phyloP scores from a whole-genome alignment of 768 basidiomycete genomes.

The Kwoniella europaea region DNA sequence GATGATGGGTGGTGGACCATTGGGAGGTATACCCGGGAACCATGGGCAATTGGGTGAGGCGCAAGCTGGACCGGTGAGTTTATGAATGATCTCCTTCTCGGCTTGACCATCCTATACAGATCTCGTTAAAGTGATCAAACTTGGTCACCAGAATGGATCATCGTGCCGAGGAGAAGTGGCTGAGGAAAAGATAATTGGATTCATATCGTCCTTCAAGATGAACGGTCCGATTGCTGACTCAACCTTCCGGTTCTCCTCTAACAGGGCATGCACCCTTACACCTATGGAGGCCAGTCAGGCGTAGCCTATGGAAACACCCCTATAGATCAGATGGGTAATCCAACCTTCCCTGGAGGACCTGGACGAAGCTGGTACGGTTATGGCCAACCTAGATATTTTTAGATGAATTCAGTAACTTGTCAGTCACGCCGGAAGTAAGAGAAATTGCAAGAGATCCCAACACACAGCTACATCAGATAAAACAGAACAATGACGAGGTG shows the following conservation, averaged over 20 bases:
- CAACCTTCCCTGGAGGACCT: constrained; percentile 49
- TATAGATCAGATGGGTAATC: constrained; percentile 50
- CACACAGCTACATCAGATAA: neutral
- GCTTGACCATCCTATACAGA: no score
- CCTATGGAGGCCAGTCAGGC: constrained; percentile 41
- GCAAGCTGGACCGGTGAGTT: constrained; percentile 49
- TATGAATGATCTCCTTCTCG: no score
- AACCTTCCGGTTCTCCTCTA: neutral
- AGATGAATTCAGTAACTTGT: constrained; percentile 10
- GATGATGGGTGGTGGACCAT: constrained; percentile 23
- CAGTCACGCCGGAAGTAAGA: neutral
- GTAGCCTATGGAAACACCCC: constrained; percentile 49
- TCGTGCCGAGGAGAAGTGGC: no score
- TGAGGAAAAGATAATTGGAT: no score
- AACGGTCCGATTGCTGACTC: neutral
- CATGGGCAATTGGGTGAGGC: constrained; percentile 40
- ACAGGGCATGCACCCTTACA: constrained; percentile 55
- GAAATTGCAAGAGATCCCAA: neutral
- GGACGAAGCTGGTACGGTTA: constrained; percentile 48
- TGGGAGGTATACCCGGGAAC: constrained; percentile 26
- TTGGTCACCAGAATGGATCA: no score
- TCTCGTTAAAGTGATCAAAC: no score
- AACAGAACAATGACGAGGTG: neutral
- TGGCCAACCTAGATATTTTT: constrained; percentile 40
- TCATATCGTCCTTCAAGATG: no score